A percentile compares a stretch with the other conserved stretches of the same genome.
phyloP scores from a whole-genome alignment of 306 rosid species.

The Rubus parviflorus region DNA sequence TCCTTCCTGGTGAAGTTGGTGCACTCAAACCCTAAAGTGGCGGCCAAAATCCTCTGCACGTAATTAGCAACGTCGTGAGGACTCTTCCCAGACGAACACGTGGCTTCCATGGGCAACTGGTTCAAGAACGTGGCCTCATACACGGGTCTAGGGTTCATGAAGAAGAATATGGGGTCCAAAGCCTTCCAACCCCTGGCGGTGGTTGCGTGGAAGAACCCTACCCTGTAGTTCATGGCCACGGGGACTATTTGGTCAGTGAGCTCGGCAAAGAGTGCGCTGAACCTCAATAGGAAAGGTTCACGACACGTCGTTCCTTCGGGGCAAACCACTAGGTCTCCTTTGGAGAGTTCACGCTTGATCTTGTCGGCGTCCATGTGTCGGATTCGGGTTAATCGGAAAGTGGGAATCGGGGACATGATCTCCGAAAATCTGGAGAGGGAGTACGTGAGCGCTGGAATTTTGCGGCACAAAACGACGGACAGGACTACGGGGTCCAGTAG shows the following conservation, averaged over 20 bases:
- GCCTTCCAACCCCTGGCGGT: slow-evolving; percentile 93
- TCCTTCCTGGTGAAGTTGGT: slow-evolving; percentile 87
- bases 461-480: slow-evolving; percentile 64
- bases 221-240: slow-evolving; percentile 91
- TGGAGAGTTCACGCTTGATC: slow-evolving; percentile 54
- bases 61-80: slow-evolving; percentile 93
- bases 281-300: slow-evolving; percentile 83
- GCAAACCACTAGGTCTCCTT: slow-evolving; percentile 81
- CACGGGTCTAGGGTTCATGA: slow-evolving; percentile 92
- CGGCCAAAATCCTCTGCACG: slow-evolving; percentile 83
- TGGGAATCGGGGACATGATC: slow-evolving; percentile 84
- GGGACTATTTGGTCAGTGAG: slow-evolving; percentile 90
- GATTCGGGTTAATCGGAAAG: slow-evolving; percentile 61
- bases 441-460: slow-evolving; percentile 80
- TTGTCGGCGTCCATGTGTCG: slow-evolving; percentile 66
- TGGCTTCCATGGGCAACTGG: slow-evolving; percentile 84
- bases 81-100: slow-evolving; percentile 79
- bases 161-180: slow-evolving; percentile 80
- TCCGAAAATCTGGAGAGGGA: slow-evolving; percentile 81
- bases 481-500: slow-evolving; percentile 92
- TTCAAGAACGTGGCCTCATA: slow-evolving; percentile 89
- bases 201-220: slow-evolving; percentile 93
- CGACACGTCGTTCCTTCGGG: slow-evolving; percentile 98
- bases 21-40: slow-evolving; percentile 87
- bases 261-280: slow-evolving; percentile 79